Evolutionary conservation across 108 stramenopile genomes (phyloP), one percentile per base, ranked within the genome.

Genomic region (Fragilariopsis cylindrus): DNA sequence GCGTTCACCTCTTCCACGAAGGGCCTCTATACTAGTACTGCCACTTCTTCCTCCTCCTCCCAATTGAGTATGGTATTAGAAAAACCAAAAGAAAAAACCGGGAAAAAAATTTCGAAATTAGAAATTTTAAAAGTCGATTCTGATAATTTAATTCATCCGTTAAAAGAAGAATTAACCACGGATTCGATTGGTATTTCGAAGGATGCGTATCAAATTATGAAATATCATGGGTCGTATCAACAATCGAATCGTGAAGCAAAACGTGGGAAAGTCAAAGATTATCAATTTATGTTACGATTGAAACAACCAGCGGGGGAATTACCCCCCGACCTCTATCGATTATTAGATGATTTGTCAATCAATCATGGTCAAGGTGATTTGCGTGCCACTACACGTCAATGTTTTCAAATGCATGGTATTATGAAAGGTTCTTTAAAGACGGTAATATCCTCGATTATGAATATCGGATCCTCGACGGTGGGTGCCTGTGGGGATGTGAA

Each of bases 161-260:
- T 95, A 49, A 76, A 72, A 43, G 84, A 83, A 82, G 85, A 92
- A 84, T 80, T 95, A 21, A 9, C 54, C 16, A 95, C 91, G 18
- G 90, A 91, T 70, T 87, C 88, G 73, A 90, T 91, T 57, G 82
- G 88, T 53, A 86, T 95, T 57, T 88, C 88, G 66, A 91, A 95
- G 71, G 94, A 95, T 79, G 94, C 92, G 18, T 90, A 90, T 74
- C 90, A 96, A 82, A 93, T 96, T 70, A 85, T 96, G 80, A 99
- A 99, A 83, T 99, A 97, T 85, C 98, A 98, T 75, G 98, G 98
- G 15, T 96, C 96, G 68, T 99, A 99, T 85, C 89, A 91, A 85
- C 98, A 99, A 84, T 92, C 96, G 74, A 91, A 98, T 78, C 92
- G 98, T 44, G 97, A 98, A 75, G 81, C 57, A 50, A 84, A 85